These are phyloP conservation scores for Talinum fruticosum DNA, from an alignment of 148 eudicot genomes.

Conservation along the genomic window DNA sequence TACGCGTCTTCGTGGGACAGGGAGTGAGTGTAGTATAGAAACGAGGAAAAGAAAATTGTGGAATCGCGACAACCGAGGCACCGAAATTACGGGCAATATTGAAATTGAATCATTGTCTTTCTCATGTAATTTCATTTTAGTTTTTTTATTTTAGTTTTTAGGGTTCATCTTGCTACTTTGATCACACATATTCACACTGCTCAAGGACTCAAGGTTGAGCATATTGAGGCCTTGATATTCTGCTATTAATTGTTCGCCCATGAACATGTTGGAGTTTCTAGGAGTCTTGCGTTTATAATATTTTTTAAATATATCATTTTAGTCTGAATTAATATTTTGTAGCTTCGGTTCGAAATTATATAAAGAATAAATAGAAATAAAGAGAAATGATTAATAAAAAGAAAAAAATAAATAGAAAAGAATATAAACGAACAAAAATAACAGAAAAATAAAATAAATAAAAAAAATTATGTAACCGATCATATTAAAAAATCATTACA, in stretches of 20 bases:
- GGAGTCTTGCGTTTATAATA: not conserved
- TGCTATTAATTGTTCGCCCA: not conserved
- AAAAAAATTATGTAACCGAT: too few species aligned
- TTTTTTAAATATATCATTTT: too few species aligned
- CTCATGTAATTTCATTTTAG: not conserved
- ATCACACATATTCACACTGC: constrained; percentile 6
- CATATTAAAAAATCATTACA: too few species aligned
- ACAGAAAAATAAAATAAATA: too few species aligned
- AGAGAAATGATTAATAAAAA: too few species aligned
- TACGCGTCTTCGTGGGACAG: constrained; percentile 8
- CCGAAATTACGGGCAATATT: constrained; percentile 13
- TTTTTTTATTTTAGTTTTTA: not conserved
- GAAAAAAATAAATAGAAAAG: too few species aligned
- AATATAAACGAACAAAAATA: too few species aligned
- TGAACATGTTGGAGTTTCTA: not conserved
- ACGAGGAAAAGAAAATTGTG: constrained; percentile 8
- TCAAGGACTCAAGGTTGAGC: constrained; percentile 5
- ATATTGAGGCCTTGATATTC: not conserved
- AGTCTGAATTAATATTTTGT: too few species aligned
- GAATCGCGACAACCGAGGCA: constrained; percentile 26
- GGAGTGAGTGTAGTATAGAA: not conserved
- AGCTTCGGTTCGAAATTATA: too few species aligned
- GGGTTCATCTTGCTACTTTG: not conserved
- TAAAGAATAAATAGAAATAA: too few species aligned
- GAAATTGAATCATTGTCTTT: not conserved